Evolutionary conservation across 2,329 filamentous ascomycete genomes (phyloP), one percentile per base, ranked within the genome.

Genomic region (Chlorencoelia australis): DNA sequence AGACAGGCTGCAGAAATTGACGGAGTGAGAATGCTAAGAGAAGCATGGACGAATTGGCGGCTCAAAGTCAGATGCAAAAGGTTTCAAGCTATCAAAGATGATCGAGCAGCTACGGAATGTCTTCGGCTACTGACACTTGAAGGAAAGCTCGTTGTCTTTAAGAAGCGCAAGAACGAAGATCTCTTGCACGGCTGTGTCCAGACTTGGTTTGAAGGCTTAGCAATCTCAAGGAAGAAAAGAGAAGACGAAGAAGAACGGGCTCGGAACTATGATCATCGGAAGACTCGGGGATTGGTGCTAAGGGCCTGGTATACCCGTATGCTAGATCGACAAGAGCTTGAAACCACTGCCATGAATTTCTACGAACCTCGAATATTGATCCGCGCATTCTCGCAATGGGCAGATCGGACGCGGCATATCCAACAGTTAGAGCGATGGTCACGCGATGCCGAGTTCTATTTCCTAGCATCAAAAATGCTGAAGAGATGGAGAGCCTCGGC

Each of bases 101-200:
- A 72, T 43, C 66, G 75, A 3, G 45, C 77, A 26, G 59, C 71
- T 27, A 57, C 70, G 19, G 67, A 79, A 48, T 56, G 62, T 5
- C 59, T 80, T 42, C 77, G 76, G 53, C 74, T 66, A 53, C 79
- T 74, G 75, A 64, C 71, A n/a, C 49, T 79, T 19, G 65, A 68
- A 21, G 66, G 64, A 36, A 54, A 65, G 42, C 53, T 65, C 18
- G 55, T 27, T 8, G 22, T 33, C 17, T 26, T 33, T 5, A 30
- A 43, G 36, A 53, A 59, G 30, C 56, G 63, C 30, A 54, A 50
- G 24, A 58, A 63, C n/a, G 55, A 60, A 41, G 56, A 58, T 9
- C 53, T 61, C 28, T 59, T 62, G 25, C 52, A 53, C 6, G 56
- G 59, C 17, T 52, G 56, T 6, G 57, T 68, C 17, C 50, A 56